Base-by-base conservation (phyloP, 768 basidiomycete genomes). In the Russula compacta region DNA sequence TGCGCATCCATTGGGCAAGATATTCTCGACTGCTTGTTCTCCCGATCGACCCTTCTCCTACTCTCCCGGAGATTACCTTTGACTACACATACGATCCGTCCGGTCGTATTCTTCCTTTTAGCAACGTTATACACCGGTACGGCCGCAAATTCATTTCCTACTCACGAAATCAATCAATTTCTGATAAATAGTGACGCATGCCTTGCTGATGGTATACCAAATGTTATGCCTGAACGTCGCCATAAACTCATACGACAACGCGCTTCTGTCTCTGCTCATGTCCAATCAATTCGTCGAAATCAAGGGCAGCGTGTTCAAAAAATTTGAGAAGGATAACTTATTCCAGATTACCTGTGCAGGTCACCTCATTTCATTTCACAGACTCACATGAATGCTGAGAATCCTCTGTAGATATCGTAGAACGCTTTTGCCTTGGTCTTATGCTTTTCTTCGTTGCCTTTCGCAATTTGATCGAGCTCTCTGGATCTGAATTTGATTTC, bases 261-360 rank as follows among this genome's bases (percentile, higher is more conserved):
- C 95, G 2, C 83, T 99, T 7, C 79, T 99, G 43, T 97, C 95
- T 0, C 81, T 99, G 0, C 80, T 99, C 8, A 85, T 99, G 48
- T 97, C 93, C 48, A 99, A 98, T 70, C 97, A 99, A 72, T 98
- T 99, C 69, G 95, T 98, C 38, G 97, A 99, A 74, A 98, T 98
- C 73, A 99, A 99, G 74, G 95, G 95, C 38, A 93, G 91, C 70
- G 97, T 99, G 2, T 99, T 99, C 83, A 99, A 98, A 75, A 98
- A 89, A 71, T 98, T 99, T 68, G 97, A 98, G 71, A 99, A 98
- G 71, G 97, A 99, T 69, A 98, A 90, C 69, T 81, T 99, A 9
- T 98, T 99, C 71, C 97, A 99, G 73, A 95, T 99, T 61, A 95
- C 94, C 50, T 99, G 97, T 67, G 97, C 97, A 64, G 92, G 92